These are phyloP conservation scores for Phlyctochytrium arcticum DNA, from an alignment of 192 early-diverging fungal species.

Conservation along the genomic window DNA sequence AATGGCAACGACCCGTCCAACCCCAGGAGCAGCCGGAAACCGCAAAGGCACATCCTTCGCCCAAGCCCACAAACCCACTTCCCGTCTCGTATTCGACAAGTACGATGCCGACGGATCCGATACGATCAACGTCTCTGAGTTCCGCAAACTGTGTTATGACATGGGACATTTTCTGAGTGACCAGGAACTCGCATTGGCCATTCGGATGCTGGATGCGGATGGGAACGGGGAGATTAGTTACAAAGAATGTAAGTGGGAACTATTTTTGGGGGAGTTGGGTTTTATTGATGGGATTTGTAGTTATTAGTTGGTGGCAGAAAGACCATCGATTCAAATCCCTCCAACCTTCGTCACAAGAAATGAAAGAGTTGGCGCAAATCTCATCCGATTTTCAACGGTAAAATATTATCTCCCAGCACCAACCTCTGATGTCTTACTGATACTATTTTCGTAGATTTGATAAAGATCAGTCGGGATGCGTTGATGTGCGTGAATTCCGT, in stretches of 20 bases:
- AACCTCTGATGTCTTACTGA: too few relatives aligned
- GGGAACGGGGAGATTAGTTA: slow-evolving; percentile 32
- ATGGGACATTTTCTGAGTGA: slow-evolving; percentile 37
- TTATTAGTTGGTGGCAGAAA: slow-evolving; percentile 37
- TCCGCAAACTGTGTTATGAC: slow-evolving; percentile 33
- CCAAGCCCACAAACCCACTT: background rate
- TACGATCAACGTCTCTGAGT: slow-evolving; percentile 29
- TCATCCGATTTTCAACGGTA: slow-evolving; percentile 27
- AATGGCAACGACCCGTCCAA: too few relatives aligned
- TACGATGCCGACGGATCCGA: slow-evolving; percentile 33
- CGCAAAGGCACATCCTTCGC: background rate
- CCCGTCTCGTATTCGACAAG: slow-evolving; percentile 18
- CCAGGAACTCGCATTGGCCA: slow-evolving; percentile 29
- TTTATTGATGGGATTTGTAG: slow-evolving; percentile 16
- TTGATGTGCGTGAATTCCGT: slow-evolving; percentile 36
- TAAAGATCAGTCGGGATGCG: slow-evolving; percentile 29
- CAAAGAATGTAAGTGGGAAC: slow-evolving; percentile 24
- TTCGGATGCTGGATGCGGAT: slow-evolving; percentile 30
- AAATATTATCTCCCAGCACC: too few relatives aligned
- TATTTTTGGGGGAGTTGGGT: background rate
- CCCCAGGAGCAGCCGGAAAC: too few relatives aligned
- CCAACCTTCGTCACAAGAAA: slow-evolving; percentile 19
- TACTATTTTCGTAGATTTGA: slow-evolving; percentile 28
- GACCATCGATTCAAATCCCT: slow-evolving; percentile 27
- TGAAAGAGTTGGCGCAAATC: slow-evolving; percentile 17